phyloP scores from a whole-genome alignment of 1,284 basidiomycete genomes.

The Schizopora paradoxa region DNA sequence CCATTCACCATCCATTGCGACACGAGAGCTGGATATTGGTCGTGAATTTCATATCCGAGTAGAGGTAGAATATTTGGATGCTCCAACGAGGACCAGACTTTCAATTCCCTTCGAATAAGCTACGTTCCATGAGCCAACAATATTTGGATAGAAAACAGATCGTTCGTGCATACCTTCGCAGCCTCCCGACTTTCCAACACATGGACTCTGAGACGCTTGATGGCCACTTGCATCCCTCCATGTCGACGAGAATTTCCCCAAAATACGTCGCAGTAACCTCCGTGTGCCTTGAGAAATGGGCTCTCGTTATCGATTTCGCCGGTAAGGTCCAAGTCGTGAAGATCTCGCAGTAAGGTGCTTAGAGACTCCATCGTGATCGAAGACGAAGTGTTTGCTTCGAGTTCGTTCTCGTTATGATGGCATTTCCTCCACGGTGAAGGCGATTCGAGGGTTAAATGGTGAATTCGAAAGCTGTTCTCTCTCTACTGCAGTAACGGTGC shows the following conservation, averaged over 20 bases:
- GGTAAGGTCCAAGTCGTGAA: constrained; percentile 8
- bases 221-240: neutral
- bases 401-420: no score
- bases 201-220: constrained; percentile 3
- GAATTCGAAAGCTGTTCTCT: no score
- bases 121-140: no score
- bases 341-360: constrained; percentile 3
- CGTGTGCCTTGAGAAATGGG: constrained; percentile 10
- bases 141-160: no score
- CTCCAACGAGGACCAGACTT: constrained; percentile 7
- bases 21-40: constrained; percentile 6
- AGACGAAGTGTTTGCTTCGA: no score
- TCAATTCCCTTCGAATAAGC: constrained; percentile 10
- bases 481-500: no score
- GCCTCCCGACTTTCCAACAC: neutral
- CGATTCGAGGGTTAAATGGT: no score
- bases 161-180: constrained; percentile 1
- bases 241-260: constrained; percentile 7
- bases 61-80: constrained; percentile 14
- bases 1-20: constrained; percentile 11
- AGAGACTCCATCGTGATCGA: constrained; percentile 5
- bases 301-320: neutral
- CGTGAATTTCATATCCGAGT: constrained; percentile 1
- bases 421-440: no score
- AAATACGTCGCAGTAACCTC: constrained; percentile 16